These are phyloP conservation scores for Knufia petricola DNA, from an alignment of 2,329 filamentous ascomycete genomes.

Conservation along the genomic window DNA sequence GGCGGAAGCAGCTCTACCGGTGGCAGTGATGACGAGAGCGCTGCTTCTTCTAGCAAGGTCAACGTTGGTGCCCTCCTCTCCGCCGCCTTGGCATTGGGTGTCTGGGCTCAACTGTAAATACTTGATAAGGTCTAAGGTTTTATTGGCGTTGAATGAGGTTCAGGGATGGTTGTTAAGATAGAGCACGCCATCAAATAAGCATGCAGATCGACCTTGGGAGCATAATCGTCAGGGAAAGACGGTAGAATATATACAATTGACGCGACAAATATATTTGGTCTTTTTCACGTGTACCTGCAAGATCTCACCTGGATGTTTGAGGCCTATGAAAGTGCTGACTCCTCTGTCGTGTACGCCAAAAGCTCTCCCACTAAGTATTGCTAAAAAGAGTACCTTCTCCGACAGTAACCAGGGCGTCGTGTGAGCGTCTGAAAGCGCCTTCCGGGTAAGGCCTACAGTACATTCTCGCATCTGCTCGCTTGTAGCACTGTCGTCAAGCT, in stretches of 20 bases:
- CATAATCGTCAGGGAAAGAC: no score
- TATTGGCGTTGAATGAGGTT: not conserved
- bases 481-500: no score
- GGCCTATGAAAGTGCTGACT: no score
- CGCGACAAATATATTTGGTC: not conserved
- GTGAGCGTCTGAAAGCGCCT: no score
- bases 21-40: no score
- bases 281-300: not conserved
- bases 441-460: no score
- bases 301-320: not conserved
- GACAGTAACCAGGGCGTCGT: no score
- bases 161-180: not conserved
- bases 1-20: slow-evolving; percentile 8
- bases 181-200: not conserved
- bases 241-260: not conserved
- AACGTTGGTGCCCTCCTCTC: slow-evolving; percentile 1
- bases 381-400: no score
- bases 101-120: slow-evolving; percentile 5
- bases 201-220: slow-evolving; percentile 9
- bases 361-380: no score
- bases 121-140: not conserved
- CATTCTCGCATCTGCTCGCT: no score
- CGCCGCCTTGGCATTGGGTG: slow-evolving; percentile 5
- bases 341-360: no score
- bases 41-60: slow-evolving; percentile 10